Base-by-base conservation (phyloP, 2,329 filamentous ascomycete genomes). In the Myriangium duriaei region DNA sequence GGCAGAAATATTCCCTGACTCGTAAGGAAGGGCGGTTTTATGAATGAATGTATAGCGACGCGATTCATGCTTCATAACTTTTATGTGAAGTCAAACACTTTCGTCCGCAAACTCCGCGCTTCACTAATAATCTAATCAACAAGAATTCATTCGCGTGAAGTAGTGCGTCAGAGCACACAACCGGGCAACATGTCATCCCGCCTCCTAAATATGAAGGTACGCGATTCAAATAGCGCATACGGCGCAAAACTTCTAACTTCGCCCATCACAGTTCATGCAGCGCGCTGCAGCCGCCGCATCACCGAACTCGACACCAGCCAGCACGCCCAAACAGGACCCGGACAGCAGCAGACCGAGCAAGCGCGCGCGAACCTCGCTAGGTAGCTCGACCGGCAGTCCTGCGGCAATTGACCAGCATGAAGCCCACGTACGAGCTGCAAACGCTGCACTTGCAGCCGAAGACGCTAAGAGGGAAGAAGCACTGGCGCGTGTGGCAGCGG, bases 141-240 rank as follows among this genome's bases (percentile, higher is more conserved):
- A n/a, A n/a, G n/a, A n/a, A n/a, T n/a, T n/a, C n/a, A n/a, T n/a
- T n/a, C n/a, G n/a, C n/a, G n/a, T n/a, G n/a, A n/a, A n/a, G n/a
- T n/a, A n/a, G n/a, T n/a, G n/a, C n/a, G n/a, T n/a, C 21, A 26
- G 21, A 7, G 21, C 21, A 26, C 21, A n/a, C 12, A 11, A 7
- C 4, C 18, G 9, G 4, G 16, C 29, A 15, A 69, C 32, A 86
- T 92, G 76, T 94, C 87, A 45, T 87, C 81, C 42, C 78, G 86
- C 48, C 77, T 95, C 33, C 69, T 92, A 54, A 87, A 82, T 26
- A 95, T 94, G 86, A 93, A 93, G 61, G 72, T 69, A 54, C 18
- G 21, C 16, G n/a, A 9, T 30, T 34, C 10, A 15, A 10, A 12
- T 17, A 31, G 32, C 11, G 11, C 28, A 36, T 32, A 31, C 31